phyloP scores from a whole-genome alignment of 1,284 basidiomycete species.

The Malassezia equina region DNA sequence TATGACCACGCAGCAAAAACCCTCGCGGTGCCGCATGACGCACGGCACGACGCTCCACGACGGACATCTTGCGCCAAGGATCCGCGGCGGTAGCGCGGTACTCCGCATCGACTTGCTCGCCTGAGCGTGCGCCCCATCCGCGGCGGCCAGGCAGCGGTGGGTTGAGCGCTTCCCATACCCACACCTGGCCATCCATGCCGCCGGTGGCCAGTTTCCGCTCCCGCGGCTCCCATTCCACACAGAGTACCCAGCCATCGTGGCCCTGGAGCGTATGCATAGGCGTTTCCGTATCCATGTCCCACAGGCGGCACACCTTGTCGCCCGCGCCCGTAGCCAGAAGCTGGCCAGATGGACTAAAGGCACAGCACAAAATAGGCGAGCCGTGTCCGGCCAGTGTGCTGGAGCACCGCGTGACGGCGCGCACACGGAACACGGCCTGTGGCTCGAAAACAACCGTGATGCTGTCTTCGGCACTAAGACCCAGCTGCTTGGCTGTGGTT shows the following conservation, averaged over 20 bases:
- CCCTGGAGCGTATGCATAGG: slow-evolving; percentile 78
- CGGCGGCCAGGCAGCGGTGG: slow-evolving; percentile 24
- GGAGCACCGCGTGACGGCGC: slow-evolving; percentile 83
- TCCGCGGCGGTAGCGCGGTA: slow-evolving; percentile 18
- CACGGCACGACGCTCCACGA: slow-evolving; percentile 31
- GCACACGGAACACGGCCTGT: slow-evolving; percentile 87
- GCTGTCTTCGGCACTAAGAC: slow-evolving; percentile 40
- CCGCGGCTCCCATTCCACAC: slow-evolving; percentile 90
- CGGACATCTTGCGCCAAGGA: slow-evolving; percentile 25
- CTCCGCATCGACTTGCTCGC: slow-evolving; percentile 33
- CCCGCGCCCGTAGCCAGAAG: slow-evolving; percentile 88
- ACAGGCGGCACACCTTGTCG: slow-evolving; percentile 81
- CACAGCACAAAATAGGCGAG: slow-evolving; percentile 85
- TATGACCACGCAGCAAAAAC: slow-evolving; percentile 61
- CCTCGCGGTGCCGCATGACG: slow-evolving; percentile 36
- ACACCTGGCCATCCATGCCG: slow-evolving; percentile 43
- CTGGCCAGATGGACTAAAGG: slow-evolving; percentile 84
- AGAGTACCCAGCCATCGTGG: slow-evolving; percentile 90
- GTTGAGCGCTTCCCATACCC: slow-evolving; percentile 42
- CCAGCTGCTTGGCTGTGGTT: slow-evolving; percentile 31
- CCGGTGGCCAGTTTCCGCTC: slow-evolving; percentile 79
- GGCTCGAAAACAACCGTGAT: slow-evolving; percentile 53
- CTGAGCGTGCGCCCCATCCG: slow-evolving; percentile 30
- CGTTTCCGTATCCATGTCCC: slow-evolving; percentile 87
- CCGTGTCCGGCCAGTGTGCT: slow-evolving; percentile 74